These are phyloP conservation scores for Themeda triandra DNA, from an alignment of 176 grass and related monocot species.

Conservation along the genomic window DNA sequence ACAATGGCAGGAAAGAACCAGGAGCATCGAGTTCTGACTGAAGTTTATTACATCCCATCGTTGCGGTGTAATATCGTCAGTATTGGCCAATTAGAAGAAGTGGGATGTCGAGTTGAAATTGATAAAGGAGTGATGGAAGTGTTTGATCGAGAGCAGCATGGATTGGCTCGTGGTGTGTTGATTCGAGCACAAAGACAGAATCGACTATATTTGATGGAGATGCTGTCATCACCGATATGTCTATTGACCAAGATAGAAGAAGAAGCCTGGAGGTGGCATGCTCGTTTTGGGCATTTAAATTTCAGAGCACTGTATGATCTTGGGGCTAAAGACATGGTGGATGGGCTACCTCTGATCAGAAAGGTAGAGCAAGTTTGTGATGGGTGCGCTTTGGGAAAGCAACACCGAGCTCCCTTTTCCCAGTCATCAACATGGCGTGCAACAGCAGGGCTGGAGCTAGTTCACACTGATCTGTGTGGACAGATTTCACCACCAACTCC, in stretches of 20 bases:
- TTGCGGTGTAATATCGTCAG: not conserved
- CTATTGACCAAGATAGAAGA: not conserved
- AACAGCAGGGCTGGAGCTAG: no score
- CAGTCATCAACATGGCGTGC: no score
- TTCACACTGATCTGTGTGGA: no score
- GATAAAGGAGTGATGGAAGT: not conserved
- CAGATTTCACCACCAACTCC: no score
- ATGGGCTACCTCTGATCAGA: no score
- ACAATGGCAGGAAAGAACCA: not conserved
- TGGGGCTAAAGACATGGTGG: no score
- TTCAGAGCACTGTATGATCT: no score
- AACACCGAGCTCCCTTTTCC: no score
- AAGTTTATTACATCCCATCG: not conserved
- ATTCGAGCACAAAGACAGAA: not conserved
- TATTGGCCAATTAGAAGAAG: not conserved
- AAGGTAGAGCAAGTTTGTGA: no score
- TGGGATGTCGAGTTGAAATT: not conserved
- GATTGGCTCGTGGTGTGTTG: not conserved
- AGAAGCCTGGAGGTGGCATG: no score
- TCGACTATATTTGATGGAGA: not conserved
- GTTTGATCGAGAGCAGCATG: not conserved
- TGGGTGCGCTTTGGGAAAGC: no score
- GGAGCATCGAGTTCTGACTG: not conserved
- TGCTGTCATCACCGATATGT: not conserved
- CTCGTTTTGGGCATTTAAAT: no score